Percentiles rank a stretch among this genome's conserved stretches.
These are phyloP conservation scores for Cryptococcus amylolentus DNA, from an alignment of 1,284 basidiomycete genomes.

Conservation along the genomic window DNA sequence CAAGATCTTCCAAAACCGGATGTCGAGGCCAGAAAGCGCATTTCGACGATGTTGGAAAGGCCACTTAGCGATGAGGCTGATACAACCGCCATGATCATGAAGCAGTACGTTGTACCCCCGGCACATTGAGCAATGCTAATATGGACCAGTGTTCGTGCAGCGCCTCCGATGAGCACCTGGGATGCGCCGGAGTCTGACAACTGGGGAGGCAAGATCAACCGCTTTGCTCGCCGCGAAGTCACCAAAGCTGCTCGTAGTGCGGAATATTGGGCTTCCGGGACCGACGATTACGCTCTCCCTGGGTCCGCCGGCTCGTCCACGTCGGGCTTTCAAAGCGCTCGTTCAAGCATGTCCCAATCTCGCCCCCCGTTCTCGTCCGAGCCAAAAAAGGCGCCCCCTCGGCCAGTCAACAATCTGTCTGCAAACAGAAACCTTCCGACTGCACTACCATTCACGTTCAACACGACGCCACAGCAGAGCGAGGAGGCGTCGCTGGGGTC, in stretches of 20 bases:
- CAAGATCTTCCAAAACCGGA: slow-evolving; percentile 32
- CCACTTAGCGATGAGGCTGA: slow-evolving; percentile 27
- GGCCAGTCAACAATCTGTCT: slow-evolving; percentile 22
- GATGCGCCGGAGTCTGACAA: slow-evolving; percentile 35
- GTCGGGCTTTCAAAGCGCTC: slow-evolving; percentile 19
- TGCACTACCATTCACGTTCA: slow-evolving; percentile 42
- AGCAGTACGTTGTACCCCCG: slow-evolving; percentile 28
- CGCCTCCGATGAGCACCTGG: slow-evolving; percentile 44
- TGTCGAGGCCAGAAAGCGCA: slow-evolving; percentile 24
- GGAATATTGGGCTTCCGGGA: slow-evolving; percentile 46
- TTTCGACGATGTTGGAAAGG: slow-evolving; percentile 33
- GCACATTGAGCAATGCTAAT: background rate
- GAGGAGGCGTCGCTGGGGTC: slow-evolving; percentile 23
- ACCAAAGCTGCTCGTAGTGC: slow-evolving; percentile 40
- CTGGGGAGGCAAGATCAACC: slow-evolving; percentile 22
- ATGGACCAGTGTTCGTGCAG: slow-evolving; percentile 31
- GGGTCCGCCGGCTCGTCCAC: slow-evolving; percentile 11
- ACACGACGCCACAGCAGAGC: slow-evolving; percentile 10
- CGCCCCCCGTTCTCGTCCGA: slow-evolving; percentile 8
- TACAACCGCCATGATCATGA: slow-evolving; percentile 39
- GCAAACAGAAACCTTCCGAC: slow-evolving; percentile 33
- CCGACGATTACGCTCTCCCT: slow-evolving; percentile 45
- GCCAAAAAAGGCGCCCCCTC: slow-evolving; percentile 25
- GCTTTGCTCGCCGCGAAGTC: slow-evolving; percentile 37
- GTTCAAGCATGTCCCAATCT: slow-evolving; percentile 3